Evolutionary conservation across 257 asterid species (phyloP).

Genomic region (Craterostigma plantagineum): DNA sequence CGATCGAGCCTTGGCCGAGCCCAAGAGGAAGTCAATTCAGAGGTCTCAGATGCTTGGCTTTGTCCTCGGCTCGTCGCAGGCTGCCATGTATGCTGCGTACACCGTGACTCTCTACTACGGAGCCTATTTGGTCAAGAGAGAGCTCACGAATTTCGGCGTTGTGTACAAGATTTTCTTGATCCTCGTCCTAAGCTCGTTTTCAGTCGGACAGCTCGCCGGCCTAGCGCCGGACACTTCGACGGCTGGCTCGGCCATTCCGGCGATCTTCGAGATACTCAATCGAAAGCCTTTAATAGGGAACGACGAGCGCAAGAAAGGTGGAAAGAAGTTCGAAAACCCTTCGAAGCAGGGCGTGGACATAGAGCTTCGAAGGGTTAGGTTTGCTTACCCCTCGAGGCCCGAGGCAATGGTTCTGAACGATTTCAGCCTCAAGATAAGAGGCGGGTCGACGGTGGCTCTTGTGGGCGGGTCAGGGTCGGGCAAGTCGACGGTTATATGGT

Average conservation of each 20-base stretch:
- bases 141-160: conserved; percentile 39
- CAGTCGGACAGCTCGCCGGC: conserved; percentile 87
- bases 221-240: conserved; percentile 72
- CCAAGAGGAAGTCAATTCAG: conserved; percentile 43
- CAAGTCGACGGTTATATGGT: conserved; percentile 55
- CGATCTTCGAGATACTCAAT: conserved; percentile 50
- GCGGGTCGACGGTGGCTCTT: conserved; percentile 65
- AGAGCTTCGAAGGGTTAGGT: conserved; percentile 38
- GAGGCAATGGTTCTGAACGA: conserved; percentile 33
- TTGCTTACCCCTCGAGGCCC: conserved; percentile 63
- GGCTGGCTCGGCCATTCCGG: conserved; percentile 49
- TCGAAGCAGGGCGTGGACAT: conserved; percentile 34
- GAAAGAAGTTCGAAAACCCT: conserved; percentile 11
- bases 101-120: conserved; percentile 87
- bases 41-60: conserved; percentile 80
- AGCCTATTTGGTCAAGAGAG: conserved; percentile 47
- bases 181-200: conserved; percentile 67
- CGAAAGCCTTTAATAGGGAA: conserved; percentile 59
- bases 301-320: conserved; percentile 32
- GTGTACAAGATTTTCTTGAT: conserved; percentile 67
- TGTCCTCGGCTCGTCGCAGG: conserved; percentile 65
- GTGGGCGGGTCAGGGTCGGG: conserved; percentile 93
- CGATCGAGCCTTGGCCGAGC: conserved; percentile 50
- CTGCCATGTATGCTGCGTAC: conserved; percentile 60
- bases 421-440: conserved; percentile 42